phyloP scores from a whole-genome alignment of 164 flowering plant species.

The Nelumbo lutea region DNA sequence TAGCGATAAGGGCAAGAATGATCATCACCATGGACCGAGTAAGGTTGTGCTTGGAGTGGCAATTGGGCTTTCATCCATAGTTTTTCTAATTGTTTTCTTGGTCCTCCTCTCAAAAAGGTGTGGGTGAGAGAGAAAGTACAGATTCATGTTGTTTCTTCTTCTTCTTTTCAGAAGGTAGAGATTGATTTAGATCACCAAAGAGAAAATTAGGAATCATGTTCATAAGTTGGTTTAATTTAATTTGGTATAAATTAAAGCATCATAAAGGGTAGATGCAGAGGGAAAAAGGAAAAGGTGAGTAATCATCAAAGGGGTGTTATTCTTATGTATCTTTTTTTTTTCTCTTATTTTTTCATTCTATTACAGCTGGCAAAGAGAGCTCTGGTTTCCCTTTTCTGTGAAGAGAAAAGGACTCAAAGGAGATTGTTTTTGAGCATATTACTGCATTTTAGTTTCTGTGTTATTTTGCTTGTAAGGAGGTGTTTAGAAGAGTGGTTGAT shows the following conservation, averaged over 20 bases:
- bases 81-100: slow-evolving; percentile 77
- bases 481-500: too few relatives aligned
- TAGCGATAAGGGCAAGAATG: slow-evolving; percentile 15
- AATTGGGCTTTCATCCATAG: slow-evolving; percentile 77
- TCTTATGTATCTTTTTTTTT: slow-evolving; percentile 4
- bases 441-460: too few relatives aligned
- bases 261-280: slow-evolving; percentile 14
- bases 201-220: slow-evolving; percentile 3
- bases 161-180: not conserved
- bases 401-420: not conserved
- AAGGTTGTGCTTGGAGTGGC: slow-evolving; percentile 92
- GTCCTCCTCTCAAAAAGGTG: slow-evolving; percentile 73
- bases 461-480: too few relatives aligned
- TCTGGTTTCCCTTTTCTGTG: slow-evolving; percentile 10
- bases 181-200: slow-evolving; percentile 6
- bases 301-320: slow-evolving; percentile 22
- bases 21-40: slow-evolving; percentile 61
- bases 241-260: slow-evolving; percentile 12
- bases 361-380: slow-evolving; percentile 16
- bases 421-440: slow-evolving; percentile 2
- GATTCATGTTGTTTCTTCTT: too few relatives aligned
- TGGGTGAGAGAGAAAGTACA: slow-evolving; percentile 24
- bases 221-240: slow-evolving; percentile 13
- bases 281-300: not conserved
- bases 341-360: slow-evolving; percentile 8